These are phyloP conservation scores for Calonectria henricotiae DNA, from an alignment of 2,329 filamentous ascomycete species.

Conservation along the genomic window DNA sequence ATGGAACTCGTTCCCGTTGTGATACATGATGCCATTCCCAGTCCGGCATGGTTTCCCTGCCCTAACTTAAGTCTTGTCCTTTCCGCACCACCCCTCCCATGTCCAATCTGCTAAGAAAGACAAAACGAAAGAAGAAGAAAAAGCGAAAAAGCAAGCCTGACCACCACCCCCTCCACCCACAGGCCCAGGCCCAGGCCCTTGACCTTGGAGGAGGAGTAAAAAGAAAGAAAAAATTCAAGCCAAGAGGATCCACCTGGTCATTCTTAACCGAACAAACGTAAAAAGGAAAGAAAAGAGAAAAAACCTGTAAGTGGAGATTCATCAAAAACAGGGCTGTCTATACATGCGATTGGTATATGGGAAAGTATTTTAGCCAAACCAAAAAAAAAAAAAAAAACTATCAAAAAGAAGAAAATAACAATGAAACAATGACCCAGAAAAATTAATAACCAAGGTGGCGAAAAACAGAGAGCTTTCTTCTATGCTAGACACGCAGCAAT, in stretches of 20 bases:
- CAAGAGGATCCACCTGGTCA: slow-evolving; percentile 16
- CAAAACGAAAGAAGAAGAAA: not conserved
- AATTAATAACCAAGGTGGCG: slow-evolving; percentile 15
- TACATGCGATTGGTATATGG: not conserved
- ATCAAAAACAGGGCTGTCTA: slow-evolving; percentile 29
- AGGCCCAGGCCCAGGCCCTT: not conserved
- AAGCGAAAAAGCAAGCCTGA: slow-evolving; percentile 3
- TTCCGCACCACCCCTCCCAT: slow-evolving; percentile 26
- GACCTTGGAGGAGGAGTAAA: not conserved
- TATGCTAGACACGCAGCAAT: not conserved
- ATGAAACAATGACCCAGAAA: slow-evolving; percentile 23
- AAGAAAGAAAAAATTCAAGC: not conserved
- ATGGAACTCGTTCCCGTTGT: not conserved
- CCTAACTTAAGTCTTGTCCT: slow-evolving; percentile 12
- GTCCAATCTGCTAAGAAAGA: slow-evolving; percentile 17
- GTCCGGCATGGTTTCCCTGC: slow-evolving; percentile 20
- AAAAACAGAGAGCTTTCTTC: not conserved
- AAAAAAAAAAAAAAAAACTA: slow-evolving; percentile 19
- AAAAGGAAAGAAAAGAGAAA: slow-evolving; percentile 26
- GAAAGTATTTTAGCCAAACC: slow-evolving; percentile 6
- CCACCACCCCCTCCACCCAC: not conserved
- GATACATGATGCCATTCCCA: slow-evolving; percentile 31
- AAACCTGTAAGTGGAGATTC: slow-evolving; percentile 41
- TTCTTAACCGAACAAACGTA: slow-evolving; percentile 27
- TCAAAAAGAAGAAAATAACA: slow-evolving; percentile 10